These are phyloP conservation scores for Epichloe coenophiala DNA, from an alignment of 2,329 filamentous ascomycete species.

Conservation along the genomic window DNA sequence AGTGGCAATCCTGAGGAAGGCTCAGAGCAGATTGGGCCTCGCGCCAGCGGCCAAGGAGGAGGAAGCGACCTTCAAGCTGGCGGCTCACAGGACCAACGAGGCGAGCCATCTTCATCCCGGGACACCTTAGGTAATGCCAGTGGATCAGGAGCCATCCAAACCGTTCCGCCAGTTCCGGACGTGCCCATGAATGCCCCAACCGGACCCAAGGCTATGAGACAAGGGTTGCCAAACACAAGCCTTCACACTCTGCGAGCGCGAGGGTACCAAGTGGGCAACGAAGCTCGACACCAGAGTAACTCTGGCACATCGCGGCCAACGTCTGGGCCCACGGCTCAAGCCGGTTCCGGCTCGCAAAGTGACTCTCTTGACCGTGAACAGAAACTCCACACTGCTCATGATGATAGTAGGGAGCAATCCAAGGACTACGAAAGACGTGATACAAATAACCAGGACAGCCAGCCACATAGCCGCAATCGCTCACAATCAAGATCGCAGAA, in stretches of 20 bases:
- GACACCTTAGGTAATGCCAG: slow-evolving; percentile 18
- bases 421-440: slow-evolving; percentile 14
- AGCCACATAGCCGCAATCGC: slow-evolving; percentile 9
- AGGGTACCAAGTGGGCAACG: slow-evolving; percentile 33
- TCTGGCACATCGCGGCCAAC: slow-evolving; percentile 4
- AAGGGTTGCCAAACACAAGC: slow-evolving; percentile 73
- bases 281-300: slow-evolving; percentile 19
- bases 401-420: slow-evolving; percentile 19
- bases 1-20: slow-evolving; percentile 14
- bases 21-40: slow-evolving; percentile 9
- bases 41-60: slow-evolving; percentile 2
- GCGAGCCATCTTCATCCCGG: slow-evolving; percentile 12
- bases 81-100: slow-evolving; percentile 11
- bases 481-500: slow-evolving; percentile 22
- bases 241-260: slow-evolving; percentile 49
- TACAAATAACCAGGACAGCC: slow-evolving; percentile 10
- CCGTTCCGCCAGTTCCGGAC: slow-evolving; percentile 22
- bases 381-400: slow-evolving; percentile 17
- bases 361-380: slow-evolving; percentile 29
- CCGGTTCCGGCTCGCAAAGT: slow-evolving; percentile 26
- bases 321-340: slow-evolving; percentile 6
- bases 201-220: slow-evolving; percentile 87
- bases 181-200: slow-evolving; percentile 65
- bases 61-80: slow-evolving; percentile 6
- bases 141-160: slow-evolving; percentile 17